Evolutionary conservation across 2,329 filamentous ascomycete genomes (phyloP).

Genomic region (Zymoseptoria crescenta): DNA sequence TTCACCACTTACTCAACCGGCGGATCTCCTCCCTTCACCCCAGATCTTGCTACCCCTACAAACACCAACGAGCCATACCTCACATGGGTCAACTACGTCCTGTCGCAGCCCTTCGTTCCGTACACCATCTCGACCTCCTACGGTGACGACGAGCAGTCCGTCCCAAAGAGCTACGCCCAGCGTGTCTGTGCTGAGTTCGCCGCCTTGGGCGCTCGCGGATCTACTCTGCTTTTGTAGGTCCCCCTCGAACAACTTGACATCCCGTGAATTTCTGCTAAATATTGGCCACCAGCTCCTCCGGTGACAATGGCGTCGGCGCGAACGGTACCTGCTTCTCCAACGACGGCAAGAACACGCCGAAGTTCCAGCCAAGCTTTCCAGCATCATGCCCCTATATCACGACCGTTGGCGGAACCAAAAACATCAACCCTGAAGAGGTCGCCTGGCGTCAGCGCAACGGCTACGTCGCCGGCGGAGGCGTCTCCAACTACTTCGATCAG

Average conservation of each 20-base stretch:
- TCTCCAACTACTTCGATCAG: slow-evolving; percentile 37
- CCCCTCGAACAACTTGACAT: not conserved
- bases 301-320: slow-evolving; percentile 51
- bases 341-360: slow-evolving; percentile 37
- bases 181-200: slow-evolving; percentile 57
- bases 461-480: slow-evolving; percentile 37
- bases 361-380: slow-evolving; percentile 40
- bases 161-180: slow-evolving; percentile 51
- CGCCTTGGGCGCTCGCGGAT: slow-evolving; percentile 57
- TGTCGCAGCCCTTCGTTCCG: slow-evolving; percentile 49
- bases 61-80: slow-evolving; percentile 59
- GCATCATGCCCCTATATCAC: slow-evolving; percentile 42
- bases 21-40: slow-evolving; percentile 42
- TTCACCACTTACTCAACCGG: slow-evolving; percentile 53
- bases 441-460: slow-evolving; percentile 33
- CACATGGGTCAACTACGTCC: slow-evolving; percentile 52
- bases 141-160: slow-evolving; percentile 56
- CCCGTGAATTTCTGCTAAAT: not conserved
- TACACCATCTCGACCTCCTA: slow-evolving; percentile 58
- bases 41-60: slow-evolving; percentile 41
- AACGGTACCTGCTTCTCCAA: slow-evolving; percentile 36
- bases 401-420: slow-evolving; percentile 36
- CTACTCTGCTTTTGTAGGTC: slow-evolving; percentile 48
- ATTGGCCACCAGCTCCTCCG: slow-evolving; percentile 37
- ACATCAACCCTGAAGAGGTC: slow-evolving; percentile 35